Conservation (phyloP, 768 basidiomycete genomes). For the Boletus sp. region DNA sequence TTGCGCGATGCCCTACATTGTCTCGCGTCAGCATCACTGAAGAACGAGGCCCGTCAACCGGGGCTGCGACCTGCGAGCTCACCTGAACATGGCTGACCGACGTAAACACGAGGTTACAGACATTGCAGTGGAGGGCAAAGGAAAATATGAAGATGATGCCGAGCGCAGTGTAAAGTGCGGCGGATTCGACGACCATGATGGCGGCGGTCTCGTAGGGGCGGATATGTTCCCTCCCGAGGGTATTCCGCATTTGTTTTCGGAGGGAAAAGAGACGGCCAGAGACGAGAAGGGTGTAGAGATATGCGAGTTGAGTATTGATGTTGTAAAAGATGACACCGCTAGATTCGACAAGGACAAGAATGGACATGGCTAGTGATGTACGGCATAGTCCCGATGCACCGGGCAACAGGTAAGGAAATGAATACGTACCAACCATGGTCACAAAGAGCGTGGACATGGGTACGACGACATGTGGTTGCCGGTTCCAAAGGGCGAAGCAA, state of each 20-base stretch:
- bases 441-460: slow-evolving; percentile 15
- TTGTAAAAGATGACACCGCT: slow-evolving; percentile 16
- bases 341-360: slow-evolving; percentile 12
- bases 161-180: slow-evolving; percentile 27
- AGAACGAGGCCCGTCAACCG: no score
- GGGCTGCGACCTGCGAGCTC: background rate
- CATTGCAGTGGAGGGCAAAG: slow-evolving; percentile 20
- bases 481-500: slow-evolving; percentile 15
- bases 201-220: slow-evolving; percentile 27
- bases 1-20: slow-evolving; percentile 33
- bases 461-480: slow-evolving; percentile 11
- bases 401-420: background rate
- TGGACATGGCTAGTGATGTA: slow-evolving; percentile 13
- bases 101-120: slow-evolving; percentile 35
- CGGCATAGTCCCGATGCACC: background rate
- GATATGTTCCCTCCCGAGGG: slow-evolving; percentile 13
- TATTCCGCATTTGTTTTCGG: slow-evolving; percentile 13
- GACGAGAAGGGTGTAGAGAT: slow-evolving; percentile 28
- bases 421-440: slow-evolving; percentile 14
- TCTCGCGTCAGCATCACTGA: background rate
- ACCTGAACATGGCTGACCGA: slow-evolving; percentile 36
- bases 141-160: slow-evolving; percentile 33
- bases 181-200: slow-evolving; percentile 38
- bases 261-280: slow-evolving; percentile 24
- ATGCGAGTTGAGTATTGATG: slow-evolving; percentile 23